Percentiles rank a stretch among this genome's conserved stretches.
phyloP scores from a whole-genome alignment of 257 asterid genomes.

The Paulownia fortunei region DNA sequence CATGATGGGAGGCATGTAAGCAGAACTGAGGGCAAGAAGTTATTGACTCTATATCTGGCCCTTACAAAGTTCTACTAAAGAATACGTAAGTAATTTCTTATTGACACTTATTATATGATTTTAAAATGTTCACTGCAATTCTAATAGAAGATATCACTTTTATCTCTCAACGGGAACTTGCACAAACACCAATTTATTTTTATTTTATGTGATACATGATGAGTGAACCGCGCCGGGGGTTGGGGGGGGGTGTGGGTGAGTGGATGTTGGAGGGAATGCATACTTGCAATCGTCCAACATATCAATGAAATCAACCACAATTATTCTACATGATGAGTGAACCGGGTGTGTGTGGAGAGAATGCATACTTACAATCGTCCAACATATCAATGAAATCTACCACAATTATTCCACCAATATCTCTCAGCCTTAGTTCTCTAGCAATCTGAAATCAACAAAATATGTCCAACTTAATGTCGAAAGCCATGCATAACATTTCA shows the following conservation, averaged over 20 bases:
- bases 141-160: constrained; percentile 7
- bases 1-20: no score
- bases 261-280: no score
- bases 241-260: no score
- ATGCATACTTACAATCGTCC: constrained; percentile 78
- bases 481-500: constrained; percentile 18
- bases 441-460: constrained; percentile 72
- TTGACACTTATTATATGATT: neutral
- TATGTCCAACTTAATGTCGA: constrained; percentile 27
- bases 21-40: no score
- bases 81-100: neutral
- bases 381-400: constrained; percentile 99
- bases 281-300: no score
- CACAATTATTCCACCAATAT: constrained; percentile 95
- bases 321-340: constrained; percentile 24
- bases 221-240: no score
- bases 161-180: neutral
- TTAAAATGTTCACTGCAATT: neutral
- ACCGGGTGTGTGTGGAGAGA: constrained; percentile 9
- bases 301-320: no score
- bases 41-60: no score
- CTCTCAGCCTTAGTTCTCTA: constrained; percentile 96
- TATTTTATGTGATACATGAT: no score
- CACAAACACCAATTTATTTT: constrained; percentile 7
- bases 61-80: neutral